Conservation (phyloP, 768 basidiomycete species). For the Tulasnella sp. region DNA sequence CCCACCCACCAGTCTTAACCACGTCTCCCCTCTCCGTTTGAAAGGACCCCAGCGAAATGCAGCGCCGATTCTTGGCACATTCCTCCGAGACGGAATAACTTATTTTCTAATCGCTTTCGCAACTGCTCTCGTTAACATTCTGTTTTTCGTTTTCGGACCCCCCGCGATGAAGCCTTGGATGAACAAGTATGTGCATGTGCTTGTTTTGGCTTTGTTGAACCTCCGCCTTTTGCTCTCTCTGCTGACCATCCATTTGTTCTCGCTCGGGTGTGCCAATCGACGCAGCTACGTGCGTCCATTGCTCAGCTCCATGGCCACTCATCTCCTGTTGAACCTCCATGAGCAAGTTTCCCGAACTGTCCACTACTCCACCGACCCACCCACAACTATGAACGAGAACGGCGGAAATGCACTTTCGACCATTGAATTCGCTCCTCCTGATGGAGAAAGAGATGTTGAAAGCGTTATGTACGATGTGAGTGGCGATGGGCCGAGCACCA, state of each 20-base stretch:
- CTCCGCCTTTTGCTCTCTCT: neutral
- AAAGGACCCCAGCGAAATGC: neutral
- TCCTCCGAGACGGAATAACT: neutral
- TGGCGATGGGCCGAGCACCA: neutral
- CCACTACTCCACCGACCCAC: neutral
- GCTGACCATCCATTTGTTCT: neutral
- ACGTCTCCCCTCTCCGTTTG: neutral
- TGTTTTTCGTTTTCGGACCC: neutral
- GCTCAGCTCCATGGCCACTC: conserved; percentile 6
- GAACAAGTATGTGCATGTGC: neutral
- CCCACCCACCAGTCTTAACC: neutral
- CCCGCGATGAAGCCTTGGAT: neutral
- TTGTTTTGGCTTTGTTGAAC: neutral
- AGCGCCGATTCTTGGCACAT: neutral
- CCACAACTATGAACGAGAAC: neutral
- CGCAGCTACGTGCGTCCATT: neutral
- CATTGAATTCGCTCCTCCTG: neutral
- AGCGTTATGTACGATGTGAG: neutral
- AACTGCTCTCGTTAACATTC: neutral
- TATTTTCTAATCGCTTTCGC: neutral
- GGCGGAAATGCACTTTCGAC: neutral
- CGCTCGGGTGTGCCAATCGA: neutral
- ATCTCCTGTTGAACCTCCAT: neutral
- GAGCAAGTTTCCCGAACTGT: neutral
- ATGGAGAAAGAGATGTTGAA: neutral